phyloP scores from a whole-genome alignment of 768 basidiomycete genomes.

The Panellus pusillus region DNA sequence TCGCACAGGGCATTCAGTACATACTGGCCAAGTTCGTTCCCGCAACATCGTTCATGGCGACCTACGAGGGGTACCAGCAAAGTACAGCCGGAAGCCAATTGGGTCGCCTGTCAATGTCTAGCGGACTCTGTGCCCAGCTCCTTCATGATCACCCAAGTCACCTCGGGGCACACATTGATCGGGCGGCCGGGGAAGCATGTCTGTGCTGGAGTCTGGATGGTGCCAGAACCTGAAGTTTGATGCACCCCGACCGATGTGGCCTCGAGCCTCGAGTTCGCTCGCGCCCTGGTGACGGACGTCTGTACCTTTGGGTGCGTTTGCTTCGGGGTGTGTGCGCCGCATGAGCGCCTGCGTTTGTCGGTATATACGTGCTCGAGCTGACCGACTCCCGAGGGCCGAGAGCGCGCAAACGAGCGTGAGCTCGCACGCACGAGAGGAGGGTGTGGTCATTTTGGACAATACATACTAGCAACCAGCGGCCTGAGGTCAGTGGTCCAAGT shows the following conservation, averaged over 20 bases:
- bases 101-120: conserved; percentile 32
- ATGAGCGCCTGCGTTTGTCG: too few relatives aligned
- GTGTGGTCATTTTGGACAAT: too few relatives aligned
- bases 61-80: conserved; percentile 17
- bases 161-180: conserved; percentile 22
- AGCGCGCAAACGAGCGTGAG: too few relatives aligned
- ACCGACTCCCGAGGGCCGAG: too few relatives aligned
- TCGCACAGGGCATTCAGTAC: conserved; percentile 26
- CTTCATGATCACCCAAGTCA: conserved; percentile 32
- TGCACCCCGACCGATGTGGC: conserved; percentile 31
- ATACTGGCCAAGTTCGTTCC: too few relatives aligned
- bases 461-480: too few relatives aligned
- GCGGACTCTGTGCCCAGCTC: conserved; percentile 36
- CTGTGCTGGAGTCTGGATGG: too few relatives aligned
- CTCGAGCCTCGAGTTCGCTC: conserved; percentile 13
- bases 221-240: conserved; percentile 37
- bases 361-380: too few relatives aligned
- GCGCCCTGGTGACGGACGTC: conserved; percentile 32
- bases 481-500: too few relatives aligned
- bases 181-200: conserved; percentile 27
- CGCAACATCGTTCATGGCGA: conserved; percentile 24
- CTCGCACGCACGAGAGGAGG: too few relatives aligned
- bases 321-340: too few relatives aligned
- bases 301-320: conserved; percentile 36
- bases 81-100: conserved; percentile 18